Evolutionary conservation across 352 stramenopile genomes (phyloP), one percentile per base, ranked within the genome.

Genomic region (Pythium myriotylum): DNA sequence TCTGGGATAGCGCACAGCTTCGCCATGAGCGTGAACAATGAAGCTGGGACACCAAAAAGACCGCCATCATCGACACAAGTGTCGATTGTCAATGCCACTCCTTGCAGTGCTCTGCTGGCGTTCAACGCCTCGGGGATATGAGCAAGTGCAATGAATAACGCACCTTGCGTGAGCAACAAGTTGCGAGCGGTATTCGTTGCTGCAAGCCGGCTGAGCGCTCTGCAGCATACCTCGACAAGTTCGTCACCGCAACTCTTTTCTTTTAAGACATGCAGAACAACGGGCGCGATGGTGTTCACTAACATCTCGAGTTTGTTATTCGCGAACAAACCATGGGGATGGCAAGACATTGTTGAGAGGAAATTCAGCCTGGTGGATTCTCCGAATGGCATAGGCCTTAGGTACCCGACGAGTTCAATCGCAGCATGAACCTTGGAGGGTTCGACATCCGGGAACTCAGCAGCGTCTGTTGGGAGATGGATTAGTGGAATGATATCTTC

Each of bases 401-500:
- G 22, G 48, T 89, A 85, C 0, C 84, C 84, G 0, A 71, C 50
- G 3, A 92, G 62, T 42, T 94, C 77, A 23, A 91, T 70, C 4
- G 82, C 84, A 24, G 82, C 69, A 19, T 77, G 29, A 17, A 76
- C 71, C 39, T 74, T 74, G 1, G 61, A 57, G 14, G 76, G 40
- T 45, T 89, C 74, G 12, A 86, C 41, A 0, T 73, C 65, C 6
- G 50, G 39, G 40, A 77, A 86, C 52, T 90, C 80, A 12, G 66
- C 71, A 7, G 77, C 68, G 26, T 88, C 81, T 39, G 57, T 88
- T 14, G 72, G 73, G 3, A 56, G 60, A 43, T 67, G 72, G 39
- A 91, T 83, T 1, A 80, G 67, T 9, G 72, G 65, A 29, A 90
- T 68, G 13, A 94, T 61, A 54, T 91, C 84, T 73, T 94, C 79